Conservation (phyloP, 495 filamentous ascomycete species). For the Glonium stellatum region DNA sequence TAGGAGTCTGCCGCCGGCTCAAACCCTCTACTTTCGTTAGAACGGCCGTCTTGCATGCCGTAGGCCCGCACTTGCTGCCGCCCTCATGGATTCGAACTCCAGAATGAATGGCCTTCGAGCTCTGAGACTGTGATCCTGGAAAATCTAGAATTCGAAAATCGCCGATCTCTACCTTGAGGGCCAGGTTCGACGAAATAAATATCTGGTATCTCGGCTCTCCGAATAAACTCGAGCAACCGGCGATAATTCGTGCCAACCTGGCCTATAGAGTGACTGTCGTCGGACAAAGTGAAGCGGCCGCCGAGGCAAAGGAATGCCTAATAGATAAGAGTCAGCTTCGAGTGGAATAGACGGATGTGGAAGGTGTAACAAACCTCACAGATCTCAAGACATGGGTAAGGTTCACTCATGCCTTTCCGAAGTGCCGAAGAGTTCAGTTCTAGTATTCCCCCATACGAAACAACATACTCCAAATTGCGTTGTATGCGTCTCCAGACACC, state of each 20-base stretch:
- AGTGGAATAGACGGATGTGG: neutral
- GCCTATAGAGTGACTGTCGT: slow-evolving; percentile 80
- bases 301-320: slow-evolving; percentile 56
- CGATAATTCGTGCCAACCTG: slow-evolving; percentile 69
- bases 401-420: slow-evolving; percentile 82
- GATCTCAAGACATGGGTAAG: slow-evolving; percentile 76
- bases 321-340: slow-evolving; percentile 10
- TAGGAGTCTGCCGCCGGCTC: too few relatives aligned
- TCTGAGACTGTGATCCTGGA: slow-evolving; percentile 18
- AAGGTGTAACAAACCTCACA: slow-evolving; percentile 55
- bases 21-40: neutral
- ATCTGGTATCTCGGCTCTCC: slow-evolving; percentile 41
- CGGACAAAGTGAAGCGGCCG: slow-evolving; percentile 80
- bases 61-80: neutral
- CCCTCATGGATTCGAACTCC: slow-evolving; percentile 10
- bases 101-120: slow-evolving; percentile 23
- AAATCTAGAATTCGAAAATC: slow-evolving; percentile 27
- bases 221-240: slow-evolving; percentile 53
- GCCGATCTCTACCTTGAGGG: slow-evolving; percentile 9
- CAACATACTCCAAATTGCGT: slow-evolving; percentile 67
- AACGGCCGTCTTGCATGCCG: neutral
- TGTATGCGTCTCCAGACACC: slow-evolving; percentile 65
- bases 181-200: slow-evolving; percentile 26
- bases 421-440: slow-evolving; percentile 83
- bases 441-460: slow-evolving; percentile 67